Evolutionary conservation across 441 rosid species (phyloP), one percentile per base, ranked within the genome.

Genomic region (Sinapis alba): DNA sequence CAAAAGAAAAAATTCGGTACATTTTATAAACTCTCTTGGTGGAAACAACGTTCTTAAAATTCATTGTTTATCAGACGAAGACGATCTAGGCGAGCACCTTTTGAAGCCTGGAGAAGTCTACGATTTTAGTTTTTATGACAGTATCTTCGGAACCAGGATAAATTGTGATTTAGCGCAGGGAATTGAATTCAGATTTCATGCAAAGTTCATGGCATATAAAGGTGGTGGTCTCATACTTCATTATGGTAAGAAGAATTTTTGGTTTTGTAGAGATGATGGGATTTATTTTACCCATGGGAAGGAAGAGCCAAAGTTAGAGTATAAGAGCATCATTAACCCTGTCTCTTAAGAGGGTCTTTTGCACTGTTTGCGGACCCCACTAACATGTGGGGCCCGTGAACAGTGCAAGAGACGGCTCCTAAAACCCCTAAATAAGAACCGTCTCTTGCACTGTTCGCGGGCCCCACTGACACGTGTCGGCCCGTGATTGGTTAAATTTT

Each of bases 241-340:
- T 36, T 62, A 69, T 58, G 65, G 65, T 24, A 69, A 69, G 1
- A 2, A 12, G 0, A 69, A 58, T 18, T 57, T 9, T 38, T 69
- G 73, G 73, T 53, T 32, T 32, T 12, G 12, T 2, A 68, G 50
- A 68, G 62, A 68, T 3, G 62, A 68, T 68, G 72, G 72, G 9
- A 12, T 53, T 51, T 53, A 67, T 6, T 51, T 67, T 20, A 67
- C 71, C n/a, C 71, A 67, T 28, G 64, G 38, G 23, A 36, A 57
- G 19, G 1, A 15, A 3, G 0, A 2, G 1, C 64, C 64, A 3
- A 69, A 69, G 13, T 15, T 69, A 24, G 54, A 56, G 5, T 56
- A 68, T 56, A 10, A n/a, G n/a, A n/a, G n/a, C n/a, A n/a, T n/a
- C n/a, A n/a, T n/a, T n/a, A n/a, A n/a, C n/a, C n/a, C n/a, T n/a